These are phyloP conservation scores for Endothia cerciana DNA, from an alignment of 2,329 filamentous ascomycete genomes.

Conservation along the genomic window DNA sequence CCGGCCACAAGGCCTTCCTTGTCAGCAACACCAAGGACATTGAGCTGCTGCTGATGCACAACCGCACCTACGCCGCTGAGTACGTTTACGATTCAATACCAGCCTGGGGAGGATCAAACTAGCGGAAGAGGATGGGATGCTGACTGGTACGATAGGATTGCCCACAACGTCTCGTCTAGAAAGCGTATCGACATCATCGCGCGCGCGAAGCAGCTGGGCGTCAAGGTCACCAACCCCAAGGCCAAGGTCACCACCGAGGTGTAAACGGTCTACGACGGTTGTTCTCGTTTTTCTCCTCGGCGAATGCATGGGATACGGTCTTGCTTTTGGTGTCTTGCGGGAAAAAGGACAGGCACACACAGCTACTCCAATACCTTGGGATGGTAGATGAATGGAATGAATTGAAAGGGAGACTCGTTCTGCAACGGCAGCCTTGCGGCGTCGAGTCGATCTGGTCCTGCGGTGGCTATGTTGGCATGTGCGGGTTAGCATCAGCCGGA, in stretches of 20 bases:
- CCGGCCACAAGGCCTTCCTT: conserved; percentile 99
- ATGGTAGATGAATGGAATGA: conserved; percentile 28
- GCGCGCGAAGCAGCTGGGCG: conserved; percentile 95
- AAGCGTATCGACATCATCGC: conserved; percentile 98
- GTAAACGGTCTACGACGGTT: conserved; percentile 48
- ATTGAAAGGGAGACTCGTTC: conserved; percentile 23
- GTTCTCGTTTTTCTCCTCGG: conserved; percentile 30
- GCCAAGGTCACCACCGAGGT: conserved; percentile 97
- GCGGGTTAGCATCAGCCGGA: conserved; percentile 30
- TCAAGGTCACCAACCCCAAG: conserved; percentile 99
- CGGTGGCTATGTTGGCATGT: conserved; percentile 29
- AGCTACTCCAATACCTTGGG: conserved; percentile 23
- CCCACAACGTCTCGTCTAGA: conserved; percentile 95
- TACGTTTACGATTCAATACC: conserved; percentile 56
- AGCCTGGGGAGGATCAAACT: not conserved
- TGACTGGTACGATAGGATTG: conserved; percentile 68
- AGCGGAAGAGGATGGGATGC: not conserved
- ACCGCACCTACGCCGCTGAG: conserved; percentile 98
- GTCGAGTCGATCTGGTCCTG: conserved; percentile 28
- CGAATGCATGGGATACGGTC: conserved; percentile 32
- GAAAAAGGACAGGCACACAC: conserved; percentile 28
- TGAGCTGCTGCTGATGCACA: conserved; percentile 99
- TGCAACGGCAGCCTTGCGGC: conserved; percentile 26
- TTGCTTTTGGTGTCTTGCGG: conserved; percentile 33
- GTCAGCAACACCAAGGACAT: conserved; percentile 96